A percentile compares a stretch with the other conserved stretches of the same genome.
These are phyloP conservation scores for Cryptosporidium xiaoi DNA, from an alignment of 169 alveolate species.

Conservation along the genomic window DNA sequence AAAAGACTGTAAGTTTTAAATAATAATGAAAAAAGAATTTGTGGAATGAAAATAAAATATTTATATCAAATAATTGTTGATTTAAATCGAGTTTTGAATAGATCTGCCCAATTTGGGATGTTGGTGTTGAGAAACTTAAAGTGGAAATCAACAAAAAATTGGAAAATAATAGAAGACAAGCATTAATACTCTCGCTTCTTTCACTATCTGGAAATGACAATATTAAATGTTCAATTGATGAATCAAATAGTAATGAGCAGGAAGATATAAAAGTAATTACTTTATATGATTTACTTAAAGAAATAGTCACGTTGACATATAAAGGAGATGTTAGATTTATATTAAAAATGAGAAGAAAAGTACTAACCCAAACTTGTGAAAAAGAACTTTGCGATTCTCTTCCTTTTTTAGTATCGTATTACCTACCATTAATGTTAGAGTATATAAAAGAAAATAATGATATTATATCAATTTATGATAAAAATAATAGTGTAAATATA, in stretches of 20 bases:
- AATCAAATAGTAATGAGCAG: neutral
- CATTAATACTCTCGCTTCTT: constrained; percentile 22
- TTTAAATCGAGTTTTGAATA: neutral
- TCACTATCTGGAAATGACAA: constrained; percentile 1
- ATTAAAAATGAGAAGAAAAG: neutral
- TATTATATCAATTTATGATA: neutral
- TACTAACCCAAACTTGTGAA: neutral
- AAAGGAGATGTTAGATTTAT: constrained; percentile 49
- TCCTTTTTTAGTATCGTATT: constrained; percentile 35
- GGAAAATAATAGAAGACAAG: constrained; percentile 1
- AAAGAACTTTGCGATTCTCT: constrained; percentile 34
- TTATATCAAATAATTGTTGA: too few species aligned
- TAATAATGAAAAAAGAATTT: too few species aligned
- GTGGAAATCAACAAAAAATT: neutral
- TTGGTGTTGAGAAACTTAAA: neutral
- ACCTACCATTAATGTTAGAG: constrained; percentile 37
- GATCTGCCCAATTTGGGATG: neutral
- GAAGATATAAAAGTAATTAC: neutral
- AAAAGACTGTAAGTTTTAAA: constrained; percentile 44
- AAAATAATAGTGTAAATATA: neutral
- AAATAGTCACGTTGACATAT: constrained; percentile 23
- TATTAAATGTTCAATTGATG: neutral
- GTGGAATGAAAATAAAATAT: too few species aligned
- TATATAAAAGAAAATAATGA: constrained; percentile 4
- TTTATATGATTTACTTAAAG: constrained; percentile 3